Evolutionary conservation across 2,329 filamentous ascomycete species (phyloP).

Genomic region (Claviceps lovelessii): DNA sequence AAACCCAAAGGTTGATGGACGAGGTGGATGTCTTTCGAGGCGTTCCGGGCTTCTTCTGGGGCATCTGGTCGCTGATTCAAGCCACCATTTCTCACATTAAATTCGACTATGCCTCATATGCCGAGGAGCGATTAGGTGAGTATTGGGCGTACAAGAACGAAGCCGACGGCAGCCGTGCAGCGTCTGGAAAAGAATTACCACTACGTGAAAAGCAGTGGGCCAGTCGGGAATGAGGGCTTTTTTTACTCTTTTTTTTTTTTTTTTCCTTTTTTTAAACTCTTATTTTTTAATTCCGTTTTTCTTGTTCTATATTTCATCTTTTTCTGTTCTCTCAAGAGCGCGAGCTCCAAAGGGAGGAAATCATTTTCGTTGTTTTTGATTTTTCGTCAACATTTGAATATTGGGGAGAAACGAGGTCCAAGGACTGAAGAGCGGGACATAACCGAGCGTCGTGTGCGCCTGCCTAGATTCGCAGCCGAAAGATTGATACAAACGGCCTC

Average conservation of each 20-base stretch:
- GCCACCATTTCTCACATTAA: slow-evolving; percentile 88
- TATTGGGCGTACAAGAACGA: slow-evolving; percentile 88
- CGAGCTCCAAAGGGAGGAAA: no score
- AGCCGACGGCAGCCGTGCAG: slow-evolving; percentile 43
- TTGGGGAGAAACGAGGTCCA: background rate
- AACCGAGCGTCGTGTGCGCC: background rate
- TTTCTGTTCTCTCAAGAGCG: background rate
- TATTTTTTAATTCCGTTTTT: background rate
- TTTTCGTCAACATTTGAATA: background rate
- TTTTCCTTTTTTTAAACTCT: no score
- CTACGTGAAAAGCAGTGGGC: slow-evolving; percentile 73
- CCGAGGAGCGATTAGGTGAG: slow-evolving; percentile 71
- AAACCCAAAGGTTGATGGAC: slow-evolving; percentile 53
- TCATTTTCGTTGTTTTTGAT: no score
- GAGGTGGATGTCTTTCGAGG: slow-evolving; percentile 84
- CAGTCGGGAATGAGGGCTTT: slow-evolving; percentile 11
- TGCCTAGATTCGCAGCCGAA: background rate
- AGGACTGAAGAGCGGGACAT: background rate
- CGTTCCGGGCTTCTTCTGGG: slow-evolving; percentile 80
- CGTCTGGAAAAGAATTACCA: slow-evolving; percentile 44
- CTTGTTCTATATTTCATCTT: background rate
- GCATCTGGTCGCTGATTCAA: slow-evolving; percentile 92
- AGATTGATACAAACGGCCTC: background rate
- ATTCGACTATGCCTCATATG: slow-evolving; percentile 90
- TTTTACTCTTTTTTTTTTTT: background rate